phyloP scores from a whole-genome alignment of 495 filamentous ascomycete species.

The Venustampulla echinocandica region DNA sequence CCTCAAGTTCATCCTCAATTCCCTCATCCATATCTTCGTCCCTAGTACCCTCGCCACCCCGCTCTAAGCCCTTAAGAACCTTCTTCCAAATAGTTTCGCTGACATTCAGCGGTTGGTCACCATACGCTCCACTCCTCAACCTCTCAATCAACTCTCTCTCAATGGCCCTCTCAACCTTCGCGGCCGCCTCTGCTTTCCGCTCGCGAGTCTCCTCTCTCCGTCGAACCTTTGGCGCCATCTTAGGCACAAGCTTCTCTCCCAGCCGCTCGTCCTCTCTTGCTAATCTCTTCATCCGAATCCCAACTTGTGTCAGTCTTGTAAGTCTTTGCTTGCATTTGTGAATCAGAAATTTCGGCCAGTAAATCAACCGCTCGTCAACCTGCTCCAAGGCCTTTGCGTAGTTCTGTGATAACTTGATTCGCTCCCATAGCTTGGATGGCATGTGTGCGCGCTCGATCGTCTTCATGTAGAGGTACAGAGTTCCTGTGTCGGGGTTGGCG shows the following conservation, averaged over 20 bases:
- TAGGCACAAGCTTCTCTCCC: conserved; percentile 84
- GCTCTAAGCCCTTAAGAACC: conserved; percentile 84
- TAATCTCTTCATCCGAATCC: conserved; percentile 72
- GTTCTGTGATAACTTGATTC: conserved; percentile 80
- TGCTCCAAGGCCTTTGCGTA: conserved; percentile 82
- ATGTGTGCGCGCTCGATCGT: conserved; percentile 85
- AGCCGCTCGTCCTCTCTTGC: conserved; percentile 81
- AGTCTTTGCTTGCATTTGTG: conserved; percentile 98
- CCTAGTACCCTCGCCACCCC: conserved; percentile 69
- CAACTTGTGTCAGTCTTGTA: conserved; percentile 87
- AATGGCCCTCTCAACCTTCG: conserved; percentile 92
- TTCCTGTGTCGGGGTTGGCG: conserved; percentile 67
- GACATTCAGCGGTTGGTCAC: conserved; percentile 87
- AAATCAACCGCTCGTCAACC: conserved; percentile 80
- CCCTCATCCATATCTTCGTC: conserved; percentile 84
- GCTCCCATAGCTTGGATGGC: conserved; percentile 91
- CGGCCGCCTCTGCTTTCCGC: conserved; percentile 85
- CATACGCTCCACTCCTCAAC: conserved; percentile 86
- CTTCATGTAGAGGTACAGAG: conserved; percentile 96
- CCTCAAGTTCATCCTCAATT: conserved; percentile 72
- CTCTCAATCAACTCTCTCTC: conserved; percentile 93
- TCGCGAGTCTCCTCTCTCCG: conserved; percentile 84
- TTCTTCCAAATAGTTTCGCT: conserved; percentile 96
- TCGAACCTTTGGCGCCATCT: conserved; percentile 85
- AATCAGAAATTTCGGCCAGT: conserved; percentile 91